Evolutionary conservation across 2,329 filamentous ascomycete species (phyloP), one percentile per base, ranked within the genome.

Genomic region (Cercospora canescens): DNA sequence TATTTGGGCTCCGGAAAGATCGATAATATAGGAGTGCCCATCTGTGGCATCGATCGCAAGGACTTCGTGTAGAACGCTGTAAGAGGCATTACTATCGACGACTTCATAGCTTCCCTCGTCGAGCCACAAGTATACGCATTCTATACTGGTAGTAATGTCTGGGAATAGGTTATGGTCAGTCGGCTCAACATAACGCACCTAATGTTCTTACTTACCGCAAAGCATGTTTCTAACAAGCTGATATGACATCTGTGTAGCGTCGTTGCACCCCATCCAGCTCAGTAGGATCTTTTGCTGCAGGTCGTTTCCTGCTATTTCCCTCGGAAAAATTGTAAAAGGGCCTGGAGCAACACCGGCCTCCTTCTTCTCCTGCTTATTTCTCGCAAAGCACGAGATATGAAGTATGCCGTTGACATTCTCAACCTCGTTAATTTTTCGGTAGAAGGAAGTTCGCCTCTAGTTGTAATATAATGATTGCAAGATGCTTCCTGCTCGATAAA

Each of bases 1-100:
- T 7, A 61, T 52, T 16, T 61, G 59, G 7, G 41, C 41, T 6
- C 59, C 59, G 41, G 59, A 50, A 14, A 61, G 59, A 8, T 61
- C 59, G 30, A 61, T 52, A 4, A 54, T 28, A 32, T 61, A 61
- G 6, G 59, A 61, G 4, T 37, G 54, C 6, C 59, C 59, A 32
- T 61, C 59, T 6, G 34, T 32, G 14, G 59, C 59, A 11, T 52
- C 39, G 30, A 61, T 35, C 14, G 28, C 48, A 12, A 61, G 59
- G 12, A 61, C 41, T 39, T 61, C 41, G 59, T 61, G 59, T 1
- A 37, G 32, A 1, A 37, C 56, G 5, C 28, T 41, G 4, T 26
- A 4, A 1, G 35, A 18, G 1, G 16, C 16, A 8, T 14, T 16
- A 12, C 6, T 45, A 6, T 59, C 56, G 16, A 45, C 35, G 37